Conservation (phyloP, 495 filamentous ascomycete genomes). For the Xylaria telfairii region DNA sequence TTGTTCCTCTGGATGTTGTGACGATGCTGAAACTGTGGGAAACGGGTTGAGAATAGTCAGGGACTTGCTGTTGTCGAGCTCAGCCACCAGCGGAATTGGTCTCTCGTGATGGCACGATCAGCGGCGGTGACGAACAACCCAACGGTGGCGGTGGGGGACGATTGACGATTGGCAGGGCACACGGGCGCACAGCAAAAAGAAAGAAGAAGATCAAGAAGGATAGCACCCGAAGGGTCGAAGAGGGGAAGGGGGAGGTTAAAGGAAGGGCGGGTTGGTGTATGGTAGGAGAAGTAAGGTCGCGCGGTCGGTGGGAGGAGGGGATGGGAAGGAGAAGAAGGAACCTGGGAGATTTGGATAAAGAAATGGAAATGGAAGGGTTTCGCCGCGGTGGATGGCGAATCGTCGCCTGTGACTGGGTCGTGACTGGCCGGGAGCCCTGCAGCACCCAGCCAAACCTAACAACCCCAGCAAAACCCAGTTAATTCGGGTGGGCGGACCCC, state of each 20-base stretch:
- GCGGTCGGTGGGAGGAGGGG: constrained; percentile 43
- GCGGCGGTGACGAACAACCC: constrained; percentile 41
- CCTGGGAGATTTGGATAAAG: constrained; percentile 29
- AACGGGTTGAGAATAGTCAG: constrained; percentile 5
- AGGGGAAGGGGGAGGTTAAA: constrained; percentile 41
- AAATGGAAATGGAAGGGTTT: constrained; percentile 20
- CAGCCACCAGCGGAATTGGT: constrained; percentile 20
- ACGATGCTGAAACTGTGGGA: constrained; percentile 17
- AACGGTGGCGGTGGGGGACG: constrained; percentile 29
- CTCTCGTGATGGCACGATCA: constrained; percentile 22
- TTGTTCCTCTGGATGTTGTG: constrained; percentile 18
- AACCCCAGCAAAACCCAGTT: not conserved
- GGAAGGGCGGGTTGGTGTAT: constrained; percentile 31
- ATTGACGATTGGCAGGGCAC: constrained; percentile 28
- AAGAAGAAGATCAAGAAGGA: constrained; percentile 43
- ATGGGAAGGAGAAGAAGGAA: constrained; percentile 37
- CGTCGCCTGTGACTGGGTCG: constrained; percentile 21
- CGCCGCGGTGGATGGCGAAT: constrained; percentile 19
- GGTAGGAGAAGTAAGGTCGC: constrained; percentile 30
- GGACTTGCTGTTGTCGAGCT: constrained; percentile 14
- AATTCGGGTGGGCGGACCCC: not conserved
- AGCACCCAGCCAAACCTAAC: too few relatives aligned
- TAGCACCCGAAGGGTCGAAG: constrained; percentile 46
- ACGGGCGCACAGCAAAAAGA: constrained; percentile 36
- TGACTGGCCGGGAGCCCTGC: constrained; percentile 19